Base-by-base conservation (phyloP, 495 filamentous ascomycete genomes). In the Tirmania nivea region DNA sequence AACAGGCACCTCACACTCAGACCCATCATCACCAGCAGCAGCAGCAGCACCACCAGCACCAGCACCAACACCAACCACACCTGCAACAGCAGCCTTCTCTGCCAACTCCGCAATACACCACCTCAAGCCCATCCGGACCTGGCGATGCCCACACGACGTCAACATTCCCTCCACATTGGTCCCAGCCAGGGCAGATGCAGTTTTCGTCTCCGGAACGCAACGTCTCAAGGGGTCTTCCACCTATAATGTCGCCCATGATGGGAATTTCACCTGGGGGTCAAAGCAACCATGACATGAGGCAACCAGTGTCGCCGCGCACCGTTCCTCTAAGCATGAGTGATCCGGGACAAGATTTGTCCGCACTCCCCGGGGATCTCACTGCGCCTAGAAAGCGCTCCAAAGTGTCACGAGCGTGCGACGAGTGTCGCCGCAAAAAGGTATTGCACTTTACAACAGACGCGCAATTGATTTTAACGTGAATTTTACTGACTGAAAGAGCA, bases 381-480 rank as follows among this genome's bases (percentile, higher is more conserved):
- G 78, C 83, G 10, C 81, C 82, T 0, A 71, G 83, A 53, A 93
- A 93, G 64, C 73, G 88, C 55, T 84, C 83, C 0, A 96, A 96
- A 67, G 87, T 93, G 0, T 94, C 89, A 2, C 73, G 88, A 25
- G 89, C 89, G 1, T 96, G 89, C 58, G 89, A 96, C 67, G 89
- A 96, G 62, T 96, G 89, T 63, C 76, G 89, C 50, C 76, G 89
- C 51, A 96, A 95, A 66, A 96, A 96, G 74, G 79, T 81, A 45
- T 14, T 45, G 17, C 39, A 45, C 25, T 45, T 14, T 8, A 45
- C 39, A 45, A 31, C 69, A 19, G 59, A 48, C 25, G 48, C 48
- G 21, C 48, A 20, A 50, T 50, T 50, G n/a, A 12, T 50, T 20
- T 12, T 31, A 51, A 57, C 45, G 37, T 57, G 48, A 36, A 54